Evolutionary conservation across 2,329 filamentous ascomycete species (phyloP).

Genomic region (Penicillium brasilianum): DNA sequence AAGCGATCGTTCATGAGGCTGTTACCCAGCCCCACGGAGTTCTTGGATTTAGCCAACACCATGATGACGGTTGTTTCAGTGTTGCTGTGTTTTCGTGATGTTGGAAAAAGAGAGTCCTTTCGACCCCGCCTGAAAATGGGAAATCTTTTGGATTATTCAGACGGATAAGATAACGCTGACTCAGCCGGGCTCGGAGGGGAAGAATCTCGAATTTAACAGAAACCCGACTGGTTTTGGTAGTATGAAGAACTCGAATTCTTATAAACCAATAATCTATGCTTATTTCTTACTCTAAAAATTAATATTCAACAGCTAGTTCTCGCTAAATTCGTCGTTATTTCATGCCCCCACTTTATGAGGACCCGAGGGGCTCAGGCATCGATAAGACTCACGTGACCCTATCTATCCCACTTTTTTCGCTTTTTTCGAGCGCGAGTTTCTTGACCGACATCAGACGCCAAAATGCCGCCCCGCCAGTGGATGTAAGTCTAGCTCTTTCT

Average conservation of each 20-base stretch:
- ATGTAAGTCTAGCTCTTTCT: constrained; percentile 59
- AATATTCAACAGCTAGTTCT: not conserved
- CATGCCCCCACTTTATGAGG: constrained; percentile 21
- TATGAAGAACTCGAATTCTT: not conserved
- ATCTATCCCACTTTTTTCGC: constrained; percentile 37
- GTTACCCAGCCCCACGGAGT: constrained; percentile 92
- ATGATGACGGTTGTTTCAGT: constrained; percentile 52
- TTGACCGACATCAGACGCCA: constrained; percentile 40
- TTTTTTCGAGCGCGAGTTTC: constrained; percentile 25
- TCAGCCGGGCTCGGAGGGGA: constrained; percentile 17
- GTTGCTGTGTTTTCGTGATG: constrained; percentile 15
- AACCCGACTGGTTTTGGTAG: not conserved
- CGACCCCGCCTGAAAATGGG: constrained; percentile 36
- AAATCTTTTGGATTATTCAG: constrained; percentile 35
- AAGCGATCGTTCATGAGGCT: constrained; percentile 99
- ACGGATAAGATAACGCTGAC: constrained; percentile 41
- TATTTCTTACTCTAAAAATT: not conserved
- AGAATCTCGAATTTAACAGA: constrained; percentile 3
- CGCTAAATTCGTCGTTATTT: not conserved
- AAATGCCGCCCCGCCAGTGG: constrained; percentile 77
- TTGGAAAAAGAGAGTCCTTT: constrained; percentile 21
- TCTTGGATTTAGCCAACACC: constrained; percentile 91
- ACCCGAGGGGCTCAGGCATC: constrained; percentile 32
- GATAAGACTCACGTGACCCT: constrained; percentile 40
- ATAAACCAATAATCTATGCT: not conserved